Percentiles rank a stretch among this genome's conserved stretches.
Evolutionary conservation across 2,329 filamentous ascomycete genomes (phyloP).

Genomic region (Talaromyces sp.): DNA sequence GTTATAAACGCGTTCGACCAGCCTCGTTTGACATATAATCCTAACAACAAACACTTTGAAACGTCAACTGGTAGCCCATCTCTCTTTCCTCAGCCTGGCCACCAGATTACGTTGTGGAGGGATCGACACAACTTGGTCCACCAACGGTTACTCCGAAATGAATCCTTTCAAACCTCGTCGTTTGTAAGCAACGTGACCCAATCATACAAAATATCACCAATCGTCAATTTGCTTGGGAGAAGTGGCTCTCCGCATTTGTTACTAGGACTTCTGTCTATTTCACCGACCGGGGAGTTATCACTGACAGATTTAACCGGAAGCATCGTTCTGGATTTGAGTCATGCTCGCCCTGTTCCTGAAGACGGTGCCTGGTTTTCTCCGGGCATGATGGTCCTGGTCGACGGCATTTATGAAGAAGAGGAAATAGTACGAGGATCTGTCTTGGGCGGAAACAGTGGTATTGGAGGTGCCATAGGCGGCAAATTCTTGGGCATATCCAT

Average conservation of each 20-base stretch:
- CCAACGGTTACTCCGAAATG: conserved; percentile 85
- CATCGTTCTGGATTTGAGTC: conserved; percentile 74
- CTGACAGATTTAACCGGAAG: conserved; percentile 84
- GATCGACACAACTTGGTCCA: conserved; percentile 90
- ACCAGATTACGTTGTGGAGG: conserved; percentile 80
- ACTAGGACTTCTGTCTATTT: conserved; percentile 71
- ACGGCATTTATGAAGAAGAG: conserved; percentile 95
- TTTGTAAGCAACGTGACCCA: conserved; percentile 56
- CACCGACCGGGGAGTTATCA: conserved; percentile 75
- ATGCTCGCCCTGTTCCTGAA: conserved; percentile 74
- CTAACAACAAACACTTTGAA: conserved; percentile 82
- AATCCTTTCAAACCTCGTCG: conserved; percentile 82
- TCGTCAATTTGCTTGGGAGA: conserved; percentile 68
- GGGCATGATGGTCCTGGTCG: conserved; percentile 91
- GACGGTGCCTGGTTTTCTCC: conserved; percentile 81
- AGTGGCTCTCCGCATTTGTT: conserved; percentile 81
- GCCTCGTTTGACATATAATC: conserved; percentile 50
- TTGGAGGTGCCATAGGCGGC: conserved; percentile 87
- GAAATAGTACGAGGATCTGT: conserved; percentile 61
- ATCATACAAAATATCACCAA: conserved; percentile 80
- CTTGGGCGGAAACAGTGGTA: conserved; percentile 69
- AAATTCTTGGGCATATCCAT: conserved; percentile 87
- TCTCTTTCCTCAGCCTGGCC: conserved; percentile 67
- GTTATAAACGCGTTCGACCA: conserved; percentile 80
- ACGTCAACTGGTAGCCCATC: conserved; percentile 61